These are phyloP conservation scores for Artemisia tridentata DNA, from an alignment of 129 eudicot species.

Conservation along the genomic window DNA sequence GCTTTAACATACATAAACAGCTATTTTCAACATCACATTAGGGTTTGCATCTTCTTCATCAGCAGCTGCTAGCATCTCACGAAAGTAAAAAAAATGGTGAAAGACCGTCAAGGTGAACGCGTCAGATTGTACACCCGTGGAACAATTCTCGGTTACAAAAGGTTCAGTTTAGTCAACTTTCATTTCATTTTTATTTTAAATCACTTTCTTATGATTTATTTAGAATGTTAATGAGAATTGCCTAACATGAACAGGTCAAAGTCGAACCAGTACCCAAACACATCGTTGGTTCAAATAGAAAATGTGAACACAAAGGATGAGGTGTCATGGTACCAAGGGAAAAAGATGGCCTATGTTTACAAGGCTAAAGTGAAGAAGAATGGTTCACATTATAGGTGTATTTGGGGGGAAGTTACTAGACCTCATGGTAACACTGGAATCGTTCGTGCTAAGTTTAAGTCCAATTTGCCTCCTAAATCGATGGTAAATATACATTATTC, in stretches of 20 bases:
- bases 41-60: conserved; percentile 15
- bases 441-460: conserved; percentile 76
- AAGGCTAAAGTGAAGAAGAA: conserved; percentile 71
- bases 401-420: conserved; percentile 88
- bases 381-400: conserved; percentile 73
- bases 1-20: conserved; percentile 1
- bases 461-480: conserved; percentile 84
- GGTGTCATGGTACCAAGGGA: conserved; percentile 49
- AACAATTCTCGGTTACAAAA: conserved; percentile 36
- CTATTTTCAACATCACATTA: neutral
- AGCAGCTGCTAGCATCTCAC: conserved; percentile 11
- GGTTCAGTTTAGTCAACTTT: neutral
- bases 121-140: conserved; percentile 37
- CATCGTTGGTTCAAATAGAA: conserved; percentile 30
- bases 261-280: conserved; percentile 37
- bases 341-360: conserved; percentile 71
- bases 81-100: conserved; percentile 28
- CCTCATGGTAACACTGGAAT: conserved; percentile 91
- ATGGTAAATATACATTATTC: conserved; percentile 42
- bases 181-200: neutral
- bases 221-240: neutral
- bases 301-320: conserved; percentile 34
- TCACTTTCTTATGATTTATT: neutral
- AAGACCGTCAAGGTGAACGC: conserved; percentile 45
- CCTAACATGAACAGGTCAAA: conserved; percentile 22